Evolutionary conservation across 371 early-diverging fungal species (phyloP), one percentile per base, ranked within the genome.

Genomic region (Entomophthora muscae): DNA sequence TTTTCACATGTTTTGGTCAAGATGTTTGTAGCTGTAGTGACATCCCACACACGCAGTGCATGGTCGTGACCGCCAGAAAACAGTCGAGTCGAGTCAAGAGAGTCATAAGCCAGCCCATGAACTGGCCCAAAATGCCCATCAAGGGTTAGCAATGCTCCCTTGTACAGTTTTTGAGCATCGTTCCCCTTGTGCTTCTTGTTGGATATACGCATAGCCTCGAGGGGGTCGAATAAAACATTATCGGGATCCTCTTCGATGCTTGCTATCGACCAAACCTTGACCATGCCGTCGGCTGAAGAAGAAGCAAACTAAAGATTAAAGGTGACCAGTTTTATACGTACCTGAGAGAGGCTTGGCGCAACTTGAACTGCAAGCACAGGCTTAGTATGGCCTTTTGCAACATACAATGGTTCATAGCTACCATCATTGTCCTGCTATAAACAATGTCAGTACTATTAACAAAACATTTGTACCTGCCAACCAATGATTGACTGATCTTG

Each of bases 51-150:
- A 58, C 94, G 79, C 51, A 95, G 80, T 33, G 92, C 84, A 69
- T 95, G 94, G 75, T 96, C 97, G 85, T 86, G 87, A 61, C 95
- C 92, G 71, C 89, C 93, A 53, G 85, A 82, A 72, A 82, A 93
- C 62, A 92, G 72, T 61, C 67, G 64, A 42, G 70, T 73, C 64
- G 72, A 74, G 58, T 79, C 76, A 55, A 75, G 66, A 27, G 76
- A 69, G 23, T 65, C 65, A 71, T 85, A 88, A 28, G 67, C 66
- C 3, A 91, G 81, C n/a, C 85, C 68, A 23, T 84, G 83, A 1
- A 91, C 89, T 28, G 82, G 82, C 1, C 90, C 93, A 22, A 81
- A 78, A 69, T 95, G 95, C 10, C 88, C 93, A n/a, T 77, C 77
- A 31, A 83, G 71, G 2, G 73, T 73, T 21, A 61, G 51, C 21